Base-by-base conservation (phyloP, 2,329 filamentous ascomycete genomes). In the Immersiporthe knoxdaviesiana region DNA sequence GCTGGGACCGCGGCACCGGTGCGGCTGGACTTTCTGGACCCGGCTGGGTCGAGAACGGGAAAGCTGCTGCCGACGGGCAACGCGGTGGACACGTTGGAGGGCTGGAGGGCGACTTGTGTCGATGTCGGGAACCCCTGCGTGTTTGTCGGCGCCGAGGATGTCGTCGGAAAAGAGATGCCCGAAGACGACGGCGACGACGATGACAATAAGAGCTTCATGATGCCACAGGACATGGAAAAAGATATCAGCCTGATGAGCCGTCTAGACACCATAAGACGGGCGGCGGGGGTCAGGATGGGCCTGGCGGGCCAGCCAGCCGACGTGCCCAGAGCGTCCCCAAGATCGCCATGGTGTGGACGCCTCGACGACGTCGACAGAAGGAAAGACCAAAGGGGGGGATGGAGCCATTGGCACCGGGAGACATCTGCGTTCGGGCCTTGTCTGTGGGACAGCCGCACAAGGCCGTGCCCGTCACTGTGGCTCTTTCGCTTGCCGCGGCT, bases 351-450 rank as follows among this genome's bases (percentile, higher is more conserved):
- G 78, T 85, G 12, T 82, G 82, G 21, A 73, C 78, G 0, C 76
- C 74, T 30, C 56, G 61, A 11, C 21, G 30, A n/a, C 5, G 21
- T 4, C 18, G 11, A 35, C 35, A 35, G 35, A 4, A 35, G 35
- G 4, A 35, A 35, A 35, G 35, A 11, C 7, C 12, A 50, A 18
- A n/a, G 47, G 30, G 18, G 50, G 6, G 16, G 80, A 41, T 6
- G 30, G 27, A 2, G 11, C 7, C 12, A 58, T 10, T 5, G 11
- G 54, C 27, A 58, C n/a, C n/a, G 56, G 58, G 47, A 27, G 63
- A 83, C 72, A 77, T 87, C 39, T 78, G 79, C 41, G 85, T 83
- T 64, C 76, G 83, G 2, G 84, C 84, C 5, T 65, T 86, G 76
- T 79, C 82, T 72, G 75, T 86, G 79, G 74, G 83, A 4, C 81